Conservation (phyloP, 441 rosid species). For the Kokia cookei region DNA sequence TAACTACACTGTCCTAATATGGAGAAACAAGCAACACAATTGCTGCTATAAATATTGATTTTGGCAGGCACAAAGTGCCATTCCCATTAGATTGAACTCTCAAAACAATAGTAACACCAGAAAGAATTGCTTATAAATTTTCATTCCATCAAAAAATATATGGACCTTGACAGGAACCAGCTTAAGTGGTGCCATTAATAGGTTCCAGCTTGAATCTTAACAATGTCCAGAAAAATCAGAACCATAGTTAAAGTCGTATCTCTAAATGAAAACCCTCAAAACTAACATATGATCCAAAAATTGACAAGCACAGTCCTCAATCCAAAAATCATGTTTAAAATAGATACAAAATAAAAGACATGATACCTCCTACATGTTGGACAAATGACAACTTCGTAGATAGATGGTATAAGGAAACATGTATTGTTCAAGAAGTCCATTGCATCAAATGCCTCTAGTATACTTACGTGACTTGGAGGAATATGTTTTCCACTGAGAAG, state of each 20-base stretch:
- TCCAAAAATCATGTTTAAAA: neutral
- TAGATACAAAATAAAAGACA: neutral
- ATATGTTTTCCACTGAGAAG: constrained; percentile 97
- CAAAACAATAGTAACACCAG: neutral
- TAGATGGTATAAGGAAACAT: neutral
- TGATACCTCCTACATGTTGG: neutral
- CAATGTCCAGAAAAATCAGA: neutral
- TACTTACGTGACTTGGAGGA: constrained; percentile 88
- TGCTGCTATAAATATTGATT: neutral
- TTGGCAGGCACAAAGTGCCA: neutral
- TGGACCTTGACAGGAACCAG: neutral
- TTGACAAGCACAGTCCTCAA: neutral
- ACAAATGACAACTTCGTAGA: neutral
- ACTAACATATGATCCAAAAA: neutral
- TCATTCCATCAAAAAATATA: neutral
- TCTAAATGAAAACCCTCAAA: neutral
- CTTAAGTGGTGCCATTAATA: neutral
- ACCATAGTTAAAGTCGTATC: neutral
- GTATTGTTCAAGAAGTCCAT: neutral
- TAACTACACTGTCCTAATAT: neutral
- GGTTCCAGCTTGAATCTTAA: neutral
- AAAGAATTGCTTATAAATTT: neutral
- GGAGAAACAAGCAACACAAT: neutral
- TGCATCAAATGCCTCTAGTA: neutral
- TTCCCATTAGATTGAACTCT: neutral